Evolutionary conservation across 257 asterid genomes (phyloP).

Genomic region (Nicotiana otophora): DNA sequence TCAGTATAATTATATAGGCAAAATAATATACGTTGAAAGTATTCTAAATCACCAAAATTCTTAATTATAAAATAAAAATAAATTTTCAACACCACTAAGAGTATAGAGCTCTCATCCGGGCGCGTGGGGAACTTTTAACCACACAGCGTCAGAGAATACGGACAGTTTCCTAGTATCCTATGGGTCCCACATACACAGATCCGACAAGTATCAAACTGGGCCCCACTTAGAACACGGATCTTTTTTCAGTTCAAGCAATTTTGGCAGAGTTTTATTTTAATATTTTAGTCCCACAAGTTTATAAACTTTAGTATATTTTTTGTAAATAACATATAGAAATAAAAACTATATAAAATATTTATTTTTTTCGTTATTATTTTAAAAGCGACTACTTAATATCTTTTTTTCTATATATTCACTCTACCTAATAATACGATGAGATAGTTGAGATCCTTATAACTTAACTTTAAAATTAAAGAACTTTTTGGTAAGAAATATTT

Average conservation of each 20-base stretch:
- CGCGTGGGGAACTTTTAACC: background rate
- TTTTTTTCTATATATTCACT: accelerated
- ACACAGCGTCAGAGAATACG: background rate
- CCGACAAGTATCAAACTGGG: background rate
- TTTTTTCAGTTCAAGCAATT: background rate
- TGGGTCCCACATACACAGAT: background rate
- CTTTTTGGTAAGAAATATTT: no score
- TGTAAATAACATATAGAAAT: no score
- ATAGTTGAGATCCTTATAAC: no score
- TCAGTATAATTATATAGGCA: no score
- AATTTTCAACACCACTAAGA: background rate
- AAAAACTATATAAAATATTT: no score
- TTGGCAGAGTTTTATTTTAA: background rate
- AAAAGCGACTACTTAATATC: accelerated
- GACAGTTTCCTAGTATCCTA: background rate
- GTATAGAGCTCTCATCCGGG: background rate
- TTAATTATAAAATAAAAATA: background rate
- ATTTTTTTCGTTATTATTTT: no score
- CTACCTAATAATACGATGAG: no score
- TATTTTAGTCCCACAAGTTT: no score
- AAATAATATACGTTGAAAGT: no score
- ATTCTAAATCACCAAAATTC: no score
- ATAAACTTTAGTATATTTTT: no score
- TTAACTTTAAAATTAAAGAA: no score
- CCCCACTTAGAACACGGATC: background rate